Conservation (phyloP, 2,329 filamentous ascomycete genomes). For the Ceratocystiopsis minuta region DNA sequence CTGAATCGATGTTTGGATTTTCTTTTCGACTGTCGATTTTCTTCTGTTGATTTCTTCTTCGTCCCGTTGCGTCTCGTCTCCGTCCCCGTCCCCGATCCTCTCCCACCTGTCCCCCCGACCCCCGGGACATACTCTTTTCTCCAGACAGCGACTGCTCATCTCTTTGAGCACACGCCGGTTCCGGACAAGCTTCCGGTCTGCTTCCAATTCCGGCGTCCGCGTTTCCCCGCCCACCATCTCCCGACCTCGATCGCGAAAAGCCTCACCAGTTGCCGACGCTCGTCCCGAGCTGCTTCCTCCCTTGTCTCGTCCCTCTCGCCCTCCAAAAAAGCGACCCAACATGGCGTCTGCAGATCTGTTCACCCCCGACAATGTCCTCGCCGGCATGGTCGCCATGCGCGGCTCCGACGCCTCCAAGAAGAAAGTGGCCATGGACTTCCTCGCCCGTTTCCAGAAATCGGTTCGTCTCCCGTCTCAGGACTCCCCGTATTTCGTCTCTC, state of each 20-base stretch:
- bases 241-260: too few relatives aligned
- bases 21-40: neutral
- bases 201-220: too few relatives aligned
- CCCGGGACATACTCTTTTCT: too few relatives aligned
- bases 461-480: conserved; percentile 32
- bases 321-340: conserved; percentile 8
- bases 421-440: conserved; percentile 66
- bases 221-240: too few relatives aligned
- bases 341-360: conserved; percentile 65
- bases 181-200: too few relatives aligned
- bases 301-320: neutral
- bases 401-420: conserved; percentile 70
- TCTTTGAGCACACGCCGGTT: too few relatives aligned
- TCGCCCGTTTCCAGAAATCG: conserved; percentile 96
- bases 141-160: too few relatives aligned
- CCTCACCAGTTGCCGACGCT: too few relatives aligned
- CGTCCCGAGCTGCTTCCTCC: neutral
- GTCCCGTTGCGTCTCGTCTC: too few relatives aligned
- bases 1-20: too few relatives aligned
- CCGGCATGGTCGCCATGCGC: conserved; percentile 83
- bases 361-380: conserved; percentile 56
- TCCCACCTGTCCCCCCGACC: too few relatives aligned
- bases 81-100: too few relatives aligned
- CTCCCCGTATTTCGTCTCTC: neutral
- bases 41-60: conserved; percentile 1